Evolutionary conservation across 805 yeast species (phyloP).

Genomic region (Suhomyces sp.): DNA sequence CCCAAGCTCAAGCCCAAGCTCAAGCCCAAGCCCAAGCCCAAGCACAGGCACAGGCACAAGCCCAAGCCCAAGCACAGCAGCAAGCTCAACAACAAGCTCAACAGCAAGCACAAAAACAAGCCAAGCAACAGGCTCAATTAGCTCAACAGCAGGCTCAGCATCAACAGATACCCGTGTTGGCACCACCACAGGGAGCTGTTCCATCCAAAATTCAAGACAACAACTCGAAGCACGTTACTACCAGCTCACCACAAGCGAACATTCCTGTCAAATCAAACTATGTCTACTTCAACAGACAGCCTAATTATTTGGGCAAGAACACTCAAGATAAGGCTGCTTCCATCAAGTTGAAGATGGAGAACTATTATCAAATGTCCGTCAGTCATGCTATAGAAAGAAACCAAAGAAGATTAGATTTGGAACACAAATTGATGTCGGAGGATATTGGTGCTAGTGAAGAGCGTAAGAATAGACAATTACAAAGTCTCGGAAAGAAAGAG

Average conservation of each 20-base stretch:
- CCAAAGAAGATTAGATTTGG: slow-evolving; percentile 85
- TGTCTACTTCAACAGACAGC: slow-evolving; percentile 78
- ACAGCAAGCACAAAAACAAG: slow-evolving; percentile 12
- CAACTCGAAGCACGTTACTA: slow-evolving; percentile 10
- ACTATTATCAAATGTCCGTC: slow-evolving; percentile 81
- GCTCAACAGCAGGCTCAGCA: slow-evolving; percentile 12
- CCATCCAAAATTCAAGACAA: slow-evolving; percentile 1
- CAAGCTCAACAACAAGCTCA: slow-evolving; percentile 12
- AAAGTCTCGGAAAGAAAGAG: slow-evolving; percentile 83
- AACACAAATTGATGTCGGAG: slow-evolving; percentile 65
- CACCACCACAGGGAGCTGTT: slow-evolving; percentile 1
- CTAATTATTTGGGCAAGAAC: slow-evolving; percentile 68
- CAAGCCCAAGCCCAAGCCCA: slow-evolving; percentile 12
- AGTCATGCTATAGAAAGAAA: slow-evolving; percentile 93
- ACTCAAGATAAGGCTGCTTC: slow-evolving; percentile 85
- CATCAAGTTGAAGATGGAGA: slow-evolving; percentile 76
- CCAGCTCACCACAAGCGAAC: slow-evolving; percentile 11
- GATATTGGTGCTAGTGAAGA: slow-evolving; percentile 72
- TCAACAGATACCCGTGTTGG: slow-evolving; percentile 66
- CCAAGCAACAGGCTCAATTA: slow-evolving; percentile 11
- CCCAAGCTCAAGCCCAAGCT: slow-evolving; percentile 12
- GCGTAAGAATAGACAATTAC: slow-evolving; percentile 77
- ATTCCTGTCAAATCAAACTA: slow-evolving; percentile 38
- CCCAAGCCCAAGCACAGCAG: slow-evolving; percentile 14
- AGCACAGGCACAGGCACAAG: slow-evolving; percentile 13